These are phyloP conservation scores for Colletotrichum musicola DNA, from an alignment of 2,329 filamentous ascomycete genomes.

Conservation along the genomic window DNA sequence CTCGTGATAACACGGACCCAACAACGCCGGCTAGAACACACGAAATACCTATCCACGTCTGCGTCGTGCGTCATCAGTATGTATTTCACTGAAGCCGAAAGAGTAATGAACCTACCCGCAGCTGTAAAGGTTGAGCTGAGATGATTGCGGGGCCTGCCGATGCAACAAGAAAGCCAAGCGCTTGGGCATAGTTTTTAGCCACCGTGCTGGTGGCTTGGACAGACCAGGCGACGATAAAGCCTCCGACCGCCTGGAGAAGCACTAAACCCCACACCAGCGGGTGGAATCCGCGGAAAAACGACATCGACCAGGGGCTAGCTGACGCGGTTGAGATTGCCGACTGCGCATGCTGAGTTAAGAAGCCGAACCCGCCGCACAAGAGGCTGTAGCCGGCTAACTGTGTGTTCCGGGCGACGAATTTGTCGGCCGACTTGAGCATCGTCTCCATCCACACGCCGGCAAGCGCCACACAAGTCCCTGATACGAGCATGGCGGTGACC, in stretches of 20 bases:
- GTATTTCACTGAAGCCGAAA: too few relatives aligned
- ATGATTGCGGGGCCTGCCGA: background rate
- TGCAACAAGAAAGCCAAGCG: background rate
- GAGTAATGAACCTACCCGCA: too few relatives aligned
- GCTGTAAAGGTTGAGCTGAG: too few relatives aligned
- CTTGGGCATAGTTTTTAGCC: slow-evolving; percentile 12
- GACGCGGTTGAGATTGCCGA: too few relatives aligned
- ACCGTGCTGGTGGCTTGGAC: background rate
- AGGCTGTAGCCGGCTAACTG: slow-evolving; percentile 11
- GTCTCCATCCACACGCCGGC: slow-evolving; percentile 12
- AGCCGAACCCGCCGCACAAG: background rate
- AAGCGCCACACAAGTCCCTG: slow-evolving; percentile 6
- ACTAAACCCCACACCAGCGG: background rate
- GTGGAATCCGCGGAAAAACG: background rate
- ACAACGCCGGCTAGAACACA: too few relatives aligned
- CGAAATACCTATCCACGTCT: too few relatives aligned
- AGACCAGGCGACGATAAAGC: slow-evolving; percentile 8
- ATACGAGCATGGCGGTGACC: background rate
- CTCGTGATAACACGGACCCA: too few relatives aligned
- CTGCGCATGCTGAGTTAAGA: background rate
- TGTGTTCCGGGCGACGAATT: slow-evolving; percentile 3
- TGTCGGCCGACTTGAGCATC: background rate
- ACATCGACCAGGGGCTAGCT: too few relatives aligned
- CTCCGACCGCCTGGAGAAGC: background rate
- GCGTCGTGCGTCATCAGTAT: too few relatives aligned